Evolutionary conservation across 176 grass and related monocot genomes (phyloP), one percentile per base, ranked within the genome.

Genomic region (Pontederia crassipes): DNA sequence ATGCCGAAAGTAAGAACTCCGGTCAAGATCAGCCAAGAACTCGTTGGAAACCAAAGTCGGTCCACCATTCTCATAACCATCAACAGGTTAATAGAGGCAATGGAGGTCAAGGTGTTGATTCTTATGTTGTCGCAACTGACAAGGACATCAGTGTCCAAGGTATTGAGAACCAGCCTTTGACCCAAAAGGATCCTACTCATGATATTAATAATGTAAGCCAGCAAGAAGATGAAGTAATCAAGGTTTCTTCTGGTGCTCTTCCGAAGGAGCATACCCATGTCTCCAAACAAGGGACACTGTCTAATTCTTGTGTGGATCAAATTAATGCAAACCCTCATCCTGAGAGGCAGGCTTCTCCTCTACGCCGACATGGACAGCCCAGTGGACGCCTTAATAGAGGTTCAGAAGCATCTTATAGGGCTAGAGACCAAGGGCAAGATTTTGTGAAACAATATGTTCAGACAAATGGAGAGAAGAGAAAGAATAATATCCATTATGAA

Each of bases 31-130:
- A 85, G 47, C 58, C 74, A 11, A 80, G 53, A 72, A 12, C 73
- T 49, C 85, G 81, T 32, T 98, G 93, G 93, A 98, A 89, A 68
- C 93, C 84, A 13, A 98, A 98, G 80, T 73, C 84, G 59, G 80
- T 67, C 13, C 35, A 64, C 47, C 48, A 72, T 70, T 46, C 72
- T 52, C 78, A 71, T 52, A 80, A 45, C 62, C 70, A 70, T 48
- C 66, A 76, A 28, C 69, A 80, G 48, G 73, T 78, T 49, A 84
- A 58, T 66, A 76, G 40, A 72, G 24, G 73, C 49, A 40, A 66
- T 76, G 84, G 61, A 78, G 59, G 71, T 4, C 59, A 73, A 62
- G 27, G 16, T n/a, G n/a, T n/a, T 10, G 16, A 49, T 8, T 55
- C 20, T 60, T 45, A 55, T 57, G 48, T 40, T 66, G 74, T 28